phyloP scores from a whole-genome alignment of 2,329 filamentous ascomycete genomes.

The Fusarium anguioides region DNA sequence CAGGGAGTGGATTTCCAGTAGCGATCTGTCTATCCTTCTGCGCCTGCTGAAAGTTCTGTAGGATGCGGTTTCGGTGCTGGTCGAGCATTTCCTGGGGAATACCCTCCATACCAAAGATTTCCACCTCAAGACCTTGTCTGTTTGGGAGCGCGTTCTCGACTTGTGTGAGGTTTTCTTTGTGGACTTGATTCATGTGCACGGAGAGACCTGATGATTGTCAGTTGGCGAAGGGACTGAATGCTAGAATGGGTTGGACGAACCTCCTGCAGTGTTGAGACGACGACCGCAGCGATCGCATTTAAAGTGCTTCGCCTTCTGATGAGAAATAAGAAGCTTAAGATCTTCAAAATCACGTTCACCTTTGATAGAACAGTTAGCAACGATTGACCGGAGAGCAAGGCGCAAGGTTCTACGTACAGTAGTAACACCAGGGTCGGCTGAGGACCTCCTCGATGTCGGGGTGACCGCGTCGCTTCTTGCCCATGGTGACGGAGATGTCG shows the following conservation, averaged over 20 bases:
- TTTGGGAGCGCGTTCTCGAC: constrained; percentile 95
- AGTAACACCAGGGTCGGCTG: constrained; percentile 94
- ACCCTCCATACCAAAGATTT: constrained; percentile 99
- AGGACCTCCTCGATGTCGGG: constrained; percentile 91
- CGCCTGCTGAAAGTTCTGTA: constrained; percentile 84
- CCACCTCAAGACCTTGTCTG: constrained; percentile 85
- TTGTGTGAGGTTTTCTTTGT: constrained; percentile 88
- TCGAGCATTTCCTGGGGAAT: constrained; percentile 87
- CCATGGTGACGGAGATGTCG: constrained; percentile 63
- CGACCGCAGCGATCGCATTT: constrained; percentile 93
- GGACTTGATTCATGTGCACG: constrained; percentile 98
- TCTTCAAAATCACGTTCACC: constrained; percentile 97
- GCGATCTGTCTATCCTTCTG: constrained; percentile 84
- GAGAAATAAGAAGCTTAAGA: constrained; percentile 92
- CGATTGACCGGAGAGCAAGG: constrained; percentile 6
- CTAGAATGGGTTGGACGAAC: constrained; percentile 59
- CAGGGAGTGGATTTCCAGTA: constrained; percentile 85
- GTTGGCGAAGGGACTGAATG: background rate
- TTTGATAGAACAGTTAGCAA: constrained; percentile 49
- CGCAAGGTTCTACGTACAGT: constrained; percentile 71
- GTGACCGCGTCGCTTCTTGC: constrained; percentile 89
- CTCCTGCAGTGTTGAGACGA: constrained; percentile 92
- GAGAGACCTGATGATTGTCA: constrained; percentile 74
- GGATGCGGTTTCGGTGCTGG: constrained; percentile 86
- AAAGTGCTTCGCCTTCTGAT: constrained; percentile 99